Evolutionary conservation across 495 filamentous ascomycete species (phyloP).

Genomic region (Tuber brumale): DNA sequence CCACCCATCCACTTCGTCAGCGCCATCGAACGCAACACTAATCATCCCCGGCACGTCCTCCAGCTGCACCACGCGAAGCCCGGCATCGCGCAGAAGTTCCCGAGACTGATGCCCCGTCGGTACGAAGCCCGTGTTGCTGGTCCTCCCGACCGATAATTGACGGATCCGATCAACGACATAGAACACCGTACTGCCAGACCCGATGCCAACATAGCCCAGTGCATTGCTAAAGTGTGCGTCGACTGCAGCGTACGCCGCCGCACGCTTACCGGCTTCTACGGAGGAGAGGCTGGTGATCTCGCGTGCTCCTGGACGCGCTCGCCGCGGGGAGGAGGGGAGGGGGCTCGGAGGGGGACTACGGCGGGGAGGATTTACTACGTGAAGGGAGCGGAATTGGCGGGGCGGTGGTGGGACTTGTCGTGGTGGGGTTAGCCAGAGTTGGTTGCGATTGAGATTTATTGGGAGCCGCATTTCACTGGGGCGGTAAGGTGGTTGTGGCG

Average conservation of each 20-base stretch:
- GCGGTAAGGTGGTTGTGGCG: neutral
- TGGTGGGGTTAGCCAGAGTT: neutral
- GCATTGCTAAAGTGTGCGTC: conserved; percentile 65
- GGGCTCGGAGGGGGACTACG: neutral
- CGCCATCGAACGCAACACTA: conserved; percentile 88
- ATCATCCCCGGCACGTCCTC: conserved; percentile 46
- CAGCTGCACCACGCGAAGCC: conserved; percentile 66
- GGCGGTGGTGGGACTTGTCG: neutral
- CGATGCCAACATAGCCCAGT: conserved; percentile 77
- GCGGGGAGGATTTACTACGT: neutral
- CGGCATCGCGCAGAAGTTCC: conserved; percentile 66
- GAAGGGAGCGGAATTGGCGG: neutral
- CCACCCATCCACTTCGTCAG: conserved; percentile 88
- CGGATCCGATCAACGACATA: conserved; percentile 91
- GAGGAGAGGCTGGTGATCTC: neutral
- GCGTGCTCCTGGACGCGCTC: neutral
- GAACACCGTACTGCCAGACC: conserved; percentile 81
- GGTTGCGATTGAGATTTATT: neutral
- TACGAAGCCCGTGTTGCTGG: conserved; percentile 61
- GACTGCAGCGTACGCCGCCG: conserved; percentile 72
- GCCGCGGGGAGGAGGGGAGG: neutral
- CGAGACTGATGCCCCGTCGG: conserved; percentile 85
- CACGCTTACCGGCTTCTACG: conserved; percentile 71
- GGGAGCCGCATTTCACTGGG: neutral
- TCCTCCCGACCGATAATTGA: conserved; percentile 53